Evolutionary conservation across 192 early-diverging fungal species (phyloP).

Genomic region (Linderina pennispora): DNA sequence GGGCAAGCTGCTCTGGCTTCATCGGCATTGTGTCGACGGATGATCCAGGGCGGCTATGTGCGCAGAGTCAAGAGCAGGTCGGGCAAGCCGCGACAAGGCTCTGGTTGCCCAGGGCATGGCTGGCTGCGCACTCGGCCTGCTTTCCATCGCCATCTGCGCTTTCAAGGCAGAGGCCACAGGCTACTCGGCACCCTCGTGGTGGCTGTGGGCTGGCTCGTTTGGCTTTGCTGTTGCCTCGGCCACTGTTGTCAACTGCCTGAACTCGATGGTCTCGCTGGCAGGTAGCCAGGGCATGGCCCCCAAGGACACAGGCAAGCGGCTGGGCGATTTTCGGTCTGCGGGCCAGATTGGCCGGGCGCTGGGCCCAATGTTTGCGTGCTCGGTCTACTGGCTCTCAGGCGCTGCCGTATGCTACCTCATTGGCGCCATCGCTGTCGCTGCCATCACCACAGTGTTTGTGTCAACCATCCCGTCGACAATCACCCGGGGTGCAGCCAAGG

Average conservation of each 20-base stretch:
- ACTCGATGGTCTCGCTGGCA: slow-evolving; percentile 48
- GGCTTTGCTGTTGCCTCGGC: slow-evolving; percentile 88
- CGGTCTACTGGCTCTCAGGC: slow-evolving; percentile 78
- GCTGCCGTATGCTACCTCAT: slow-evolving; percentile 54
- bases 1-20: slow-evolving; percentile 77
- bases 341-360: slow-evolving; percentile 89
- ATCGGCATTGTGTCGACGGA: slow-evolving; percentile 82
- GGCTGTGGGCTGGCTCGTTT: slow-evolving; percentile 69
- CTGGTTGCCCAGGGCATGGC: slow-evolving; percentile 77
- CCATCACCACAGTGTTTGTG: slow-evolving; percentile 29
- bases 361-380: slow-evolving; percentile 84
- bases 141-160: slow-evolving; percentile 51
- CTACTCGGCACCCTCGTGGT: slow-evolving; percentile 5
- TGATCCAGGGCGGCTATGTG: slow-evolving; percentile 93
- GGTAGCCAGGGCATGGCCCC: slow-evolving; percentile 5
- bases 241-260: slow-evolving; percentile 91
- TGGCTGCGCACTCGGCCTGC: slow-evolving; percentile 59
- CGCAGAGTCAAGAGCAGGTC: slow-evolving; percentile 62
- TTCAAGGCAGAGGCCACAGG: slow-evolving; percentile 10
- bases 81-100: slow-evolving; percentile 21
- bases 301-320: slow-evolving; percentile 55
- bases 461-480: slow-evolving; percentile 5
- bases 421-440: slow-evolving; percentile 50
- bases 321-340: slow-evolving; percentile 80
- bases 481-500: no score